Evolutionary conservation across 75 land plant species (phyloP), one percentile per base, ranked within the genome.

Genomic region (Selaginella moellendorffii): DNA sequence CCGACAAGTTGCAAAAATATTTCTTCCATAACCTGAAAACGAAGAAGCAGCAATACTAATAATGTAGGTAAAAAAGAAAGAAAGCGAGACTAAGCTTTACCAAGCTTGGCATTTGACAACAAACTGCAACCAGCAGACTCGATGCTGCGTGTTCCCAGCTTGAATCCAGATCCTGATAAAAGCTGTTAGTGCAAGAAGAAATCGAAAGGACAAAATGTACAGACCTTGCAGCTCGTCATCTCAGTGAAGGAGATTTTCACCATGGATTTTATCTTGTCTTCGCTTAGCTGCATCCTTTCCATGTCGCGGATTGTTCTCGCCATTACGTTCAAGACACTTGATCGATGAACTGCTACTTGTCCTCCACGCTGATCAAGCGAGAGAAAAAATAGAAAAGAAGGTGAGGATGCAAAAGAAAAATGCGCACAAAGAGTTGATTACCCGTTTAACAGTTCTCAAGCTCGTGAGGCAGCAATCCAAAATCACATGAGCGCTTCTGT

Each of bases 81-180:
- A 2, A 62, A 5, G 64, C n/a, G 8, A 8, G 64, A 2, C 5
- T 26, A 29, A 59, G 5, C 24, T 77, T 68, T 81, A 91, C 98
- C 71, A 93, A 59, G 54, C 88, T 93, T 68, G 98, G 95, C n/a
- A 77, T 56, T 53, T 79, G 89, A 53, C 83, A 76, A 19, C 90
- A 93, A 25, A 93, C 78, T 52, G 98, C 79, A 70, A 93, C 98
- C 73, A 93, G 82, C 26, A 93, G 69, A 30, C 78, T 65, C 26
- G 98, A 77, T 36, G 98, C 98, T 70, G 98, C 80, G 31, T 78
- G 81, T 74, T 88, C 83, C 98, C 98, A 93, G 53, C 85, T 85
- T 54, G 82, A 56, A 72, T 78, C 70, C 22, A 81, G 26, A 29
- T 93, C 98, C 98, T 93, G 71, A 24, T 54, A 21, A 65, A 12